Evolutionary conservation across 2,329 filamentous ascomycete genomes (phyloP), one percentile per base, ranked within the genome.

Genomic region (Ophiostoma angusticollis): DNA sequence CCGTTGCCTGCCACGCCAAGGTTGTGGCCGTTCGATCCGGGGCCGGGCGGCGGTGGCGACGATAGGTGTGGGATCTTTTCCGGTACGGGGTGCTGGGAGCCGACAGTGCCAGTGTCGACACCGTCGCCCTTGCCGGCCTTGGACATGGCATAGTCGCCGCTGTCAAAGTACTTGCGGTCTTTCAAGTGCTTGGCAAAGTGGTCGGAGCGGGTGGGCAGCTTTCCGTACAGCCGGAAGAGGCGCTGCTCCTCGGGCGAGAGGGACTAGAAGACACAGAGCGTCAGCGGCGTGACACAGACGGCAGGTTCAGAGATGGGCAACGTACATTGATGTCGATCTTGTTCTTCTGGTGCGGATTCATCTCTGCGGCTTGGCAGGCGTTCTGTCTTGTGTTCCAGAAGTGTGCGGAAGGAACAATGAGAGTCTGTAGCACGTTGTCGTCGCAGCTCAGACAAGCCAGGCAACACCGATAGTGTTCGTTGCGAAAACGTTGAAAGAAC

Each of bases 131-230:
- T 96, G 63, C 91, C 91, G 44, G 91, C 91, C 69, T 95, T 94
- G 62, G 83, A 89, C 65, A 94, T 83, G 56, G 87, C 87, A 55
- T 94, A 95, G 67, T 95, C 86, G 56, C 86, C 87, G 44, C 83
- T 91, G 68, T 95, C 86, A 63, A 95, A 95, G 68, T 94, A 95
- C 68, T 93, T 98, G 68, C 91, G 87, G 62, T 96, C 91, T 74
- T 95, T 95, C 58, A 96, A 76, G 59, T 96, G 93, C 70, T 96
- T 96, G 70, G 93, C 86, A 53, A 96, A 80, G 55, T 95, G 75
- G 62, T 95, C 89, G 61, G 87, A 93, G 62, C 91, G 91, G 62
- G 83, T 93, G 48, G 91, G 91, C 45, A 96, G 80, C 67, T 96
- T 96, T 64, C 91, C 91, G 63, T 98, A 98, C 49, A 96, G 80